Percentiles rank a stretch among this genome's conserved stretches.
Conservation (phyloP, 371 early-diverging fungal species). For the Mortierella sp. region DNA sequence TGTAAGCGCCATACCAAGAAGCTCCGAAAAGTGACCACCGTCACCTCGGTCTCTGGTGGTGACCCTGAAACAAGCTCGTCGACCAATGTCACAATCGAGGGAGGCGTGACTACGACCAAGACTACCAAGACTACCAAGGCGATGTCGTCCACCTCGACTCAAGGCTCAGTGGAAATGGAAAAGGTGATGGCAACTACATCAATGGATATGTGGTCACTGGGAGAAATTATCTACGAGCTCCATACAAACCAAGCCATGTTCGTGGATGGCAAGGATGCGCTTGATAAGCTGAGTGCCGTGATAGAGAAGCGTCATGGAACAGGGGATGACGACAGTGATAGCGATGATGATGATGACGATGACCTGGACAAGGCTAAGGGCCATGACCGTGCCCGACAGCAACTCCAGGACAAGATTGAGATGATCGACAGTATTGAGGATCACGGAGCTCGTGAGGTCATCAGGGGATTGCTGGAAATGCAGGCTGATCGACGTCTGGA, state of each 20-base stretch:
- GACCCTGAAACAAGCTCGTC: conserved; percentile 9
- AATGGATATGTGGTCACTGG: conserved; percentile 56
- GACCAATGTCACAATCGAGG: conserved; percentile 7
- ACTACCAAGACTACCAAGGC: conserved; percentile 8
- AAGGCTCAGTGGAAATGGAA: conserved; percentile 6
- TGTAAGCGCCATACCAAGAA: conserved; percentile 7
- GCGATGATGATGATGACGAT: conserved; percentile 8
- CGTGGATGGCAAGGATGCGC: conserved; percentile 23
- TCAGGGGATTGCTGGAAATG: conserved; percentile 37
- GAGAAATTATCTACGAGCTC: conserved; percentile 48
- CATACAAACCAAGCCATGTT: conserved; percentile 41
- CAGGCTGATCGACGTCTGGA: conserved; percentile 35
- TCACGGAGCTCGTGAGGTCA: conserved; percentile 31
- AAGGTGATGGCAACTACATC: conserved; percentile 30
- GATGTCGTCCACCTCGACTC: background rate
- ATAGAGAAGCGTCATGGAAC: conserved; percentile 2
- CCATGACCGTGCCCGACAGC: conserved; percentile 24
- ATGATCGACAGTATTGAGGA: conserved; percentile 38
- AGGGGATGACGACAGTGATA: background rate
- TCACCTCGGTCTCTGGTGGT: background rate
- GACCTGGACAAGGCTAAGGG: conserved; percentile 32
- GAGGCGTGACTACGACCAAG: conserved; percentile 26
- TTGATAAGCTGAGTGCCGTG: conserved; percentile 21
- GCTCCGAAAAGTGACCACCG: background rate
- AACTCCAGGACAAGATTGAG: conserved; percentile 21